Base-by-base conservation (phyloP, 441 rosid species). In the Biscutella laevigata region DNA sequence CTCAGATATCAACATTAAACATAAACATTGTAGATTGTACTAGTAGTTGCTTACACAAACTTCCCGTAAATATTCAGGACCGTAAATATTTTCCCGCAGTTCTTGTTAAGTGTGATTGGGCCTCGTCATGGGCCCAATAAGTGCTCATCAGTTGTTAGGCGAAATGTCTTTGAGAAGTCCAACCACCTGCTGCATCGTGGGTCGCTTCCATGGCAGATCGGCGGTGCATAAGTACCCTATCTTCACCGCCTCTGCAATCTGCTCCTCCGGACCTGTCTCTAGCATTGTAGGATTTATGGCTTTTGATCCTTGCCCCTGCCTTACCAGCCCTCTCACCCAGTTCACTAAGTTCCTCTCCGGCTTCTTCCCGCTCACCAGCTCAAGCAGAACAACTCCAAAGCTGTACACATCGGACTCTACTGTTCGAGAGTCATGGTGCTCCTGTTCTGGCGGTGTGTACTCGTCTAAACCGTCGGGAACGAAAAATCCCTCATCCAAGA, bases 181-280 rank as follows among this genome's bases (percentile, higher is more conserved):
- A 5, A 91, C 96, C 30, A 88, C 76, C 65, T 91, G 98, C 61
- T 82, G 96, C 91, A 85, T 91, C 64, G 86, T 91, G 1, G 98
- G 96, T 53, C 98, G 81, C 75, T 91, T 91, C 24, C 75, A 74
- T 0, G 95, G 85, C 57, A 80, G 70, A 36, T 88, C 95, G 8
- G 96, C 96, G 0, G 96, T 85, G 74, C 98, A 91, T 17, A 91
- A 78, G 59, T 85, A 88, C 10, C 96, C 98, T 38, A 88, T 88
- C 83, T 88, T 91, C 40, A 91, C 79, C 46, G 86, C 88, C 68
- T 91, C 98, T 53, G 62, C 77, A 74, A 85, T 80, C 71, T 88
- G 78, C 17, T 67, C 67, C 33, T 57, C 80, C 2, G 77, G 53
- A 24, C 76, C 79, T 0, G 79, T 78, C 10, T 65, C 77, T 5